Base-by-base conservation (phyloP, 441 rosid genomes). In the Erodium moschatum region DNA sequence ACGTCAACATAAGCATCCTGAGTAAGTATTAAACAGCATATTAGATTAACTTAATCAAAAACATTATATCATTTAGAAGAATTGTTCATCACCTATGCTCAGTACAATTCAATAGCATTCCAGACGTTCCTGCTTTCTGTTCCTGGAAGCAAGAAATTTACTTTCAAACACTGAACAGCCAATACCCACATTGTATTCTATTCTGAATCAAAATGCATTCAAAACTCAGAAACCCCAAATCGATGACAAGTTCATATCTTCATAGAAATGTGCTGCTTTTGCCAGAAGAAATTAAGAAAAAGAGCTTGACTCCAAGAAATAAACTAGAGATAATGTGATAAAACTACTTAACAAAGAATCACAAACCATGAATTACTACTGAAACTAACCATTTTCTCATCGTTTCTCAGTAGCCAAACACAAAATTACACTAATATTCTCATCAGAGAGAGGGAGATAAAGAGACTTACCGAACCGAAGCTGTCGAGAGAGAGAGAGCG, bases 1-100 rank as follows among this genome's bases (percentile, higher is more conserved):
- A 73, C 74, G 81, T 86, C 73, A 85, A 80, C 64, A 79, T 65
- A 74, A 86, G 80, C 96, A 89, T 89, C 83, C 87, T 86, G 84
- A 72, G 24, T 12, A 58, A 19, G 12, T 58, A 58, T 2, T 10
- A 19, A 19, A 58, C 27, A 20, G 20, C 64, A 58, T 9, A 19
- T 19, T 58, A 58, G 64, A 27, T 19, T 3, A 18, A 24, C 27
- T 24, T 24, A 24, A 24, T 24, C 0, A 24, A 24, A 24, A 24
- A 24, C 0, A 0, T 24, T 0, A 24, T 24, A 24, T 24, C 27
- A 24, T 24, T 24, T 24, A 24, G 27, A 24, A 24, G 1, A 24
- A 0, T 0, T 24, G 27, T 24, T 60, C 31, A 60, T 60, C 31
- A 60, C 64, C 64, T 60, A 60, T 21, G 33, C 12, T 10, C 33